phyloP scores from a whole-genome alignment of 139 green algal species.

The Pedinophyceae sp. region DNA sequence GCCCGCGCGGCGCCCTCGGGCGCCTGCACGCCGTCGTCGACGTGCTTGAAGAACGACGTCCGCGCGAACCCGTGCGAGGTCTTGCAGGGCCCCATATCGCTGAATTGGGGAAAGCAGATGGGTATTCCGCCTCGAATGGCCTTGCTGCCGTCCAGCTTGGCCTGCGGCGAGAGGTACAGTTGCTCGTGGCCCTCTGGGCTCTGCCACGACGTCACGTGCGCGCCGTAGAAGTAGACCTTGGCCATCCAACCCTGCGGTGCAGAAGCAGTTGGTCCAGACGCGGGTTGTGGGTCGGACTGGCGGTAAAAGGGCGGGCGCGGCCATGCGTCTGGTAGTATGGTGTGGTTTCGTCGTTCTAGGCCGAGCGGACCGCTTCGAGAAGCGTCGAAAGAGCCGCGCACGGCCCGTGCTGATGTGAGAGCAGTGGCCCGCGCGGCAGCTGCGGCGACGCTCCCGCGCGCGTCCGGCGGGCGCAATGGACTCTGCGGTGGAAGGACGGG shows the following conservation, averaged over 20 bases:
- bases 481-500: too few species aligned
- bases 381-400: too few species aligned
- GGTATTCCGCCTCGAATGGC: conserved; percentile 68
- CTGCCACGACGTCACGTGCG: conserved; percentile 45
- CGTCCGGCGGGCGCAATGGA: too few species aligned
- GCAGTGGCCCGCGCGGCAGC: too few species aligned
- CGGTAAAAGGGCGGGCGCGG: too few species aligned
- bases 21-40: conserved; percentile 10
- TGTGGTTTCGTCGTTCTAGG: too few species aligned
- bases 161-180: conserved; percentile 17
- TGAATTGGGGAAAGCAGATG: conserved; percentile 78
- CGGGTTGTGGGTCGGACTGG: too few species aligned
- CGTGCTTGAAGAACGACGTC: conserved; percentile 21
- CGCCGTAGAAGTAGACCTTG: conserved; percentile 45
- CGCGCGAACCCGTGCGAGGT: conserved; percentile 68
- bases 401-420: too few species aligned
- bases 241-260: conserved; percentile 26
- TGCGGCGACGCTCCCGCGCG: too few species aligned
- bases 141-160: conserved; percentile 59
- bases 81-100: conserved; percentile 44
- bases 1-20: conserved; percentile 17
- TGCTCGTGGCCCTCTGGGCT: conserved; percentile 19
- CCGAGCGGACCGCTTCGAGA: too few species aligned
- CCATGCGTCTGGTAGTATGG: too few species aligned
- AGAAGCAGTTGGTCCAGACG: too few species aligned